These are phyloP conservation scores for Cytospora chrysosperma DNA, from an alignment of 2,329 filamentous ascomycete genomes.

Conservation along the genomic window DNA sequence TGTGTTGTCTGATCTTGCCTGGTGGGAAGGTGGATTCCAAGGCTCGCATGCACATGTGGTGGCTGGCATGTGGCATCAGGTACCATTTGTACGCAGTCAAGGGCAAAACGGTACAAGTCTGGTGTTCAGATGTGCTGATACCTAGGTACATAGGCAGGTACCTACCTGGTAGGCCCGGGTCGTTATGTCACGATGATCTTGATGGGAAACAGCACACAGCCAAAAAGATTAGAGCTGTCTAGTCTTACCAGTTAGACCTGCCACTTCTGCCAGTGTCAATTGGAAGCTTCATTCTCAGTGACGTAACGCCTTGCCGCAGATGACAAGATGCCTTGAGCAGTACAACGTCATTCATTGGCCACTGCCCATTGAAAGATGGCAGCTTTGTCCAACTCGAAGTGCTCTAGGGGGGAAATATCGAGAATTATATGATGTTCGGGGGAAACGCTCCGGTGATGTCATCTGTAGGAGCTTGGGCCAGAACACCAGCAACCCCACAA, in stretches of 20 bases:
- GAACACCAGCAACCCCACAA: slow-evolving; percentile 15
- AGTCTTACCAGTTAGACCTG: not conserved
- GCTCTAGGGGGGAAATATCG: too few relatives aligned
- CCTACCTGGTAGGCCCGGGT: not conserved
- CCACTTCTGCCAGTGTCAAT: not conserved
- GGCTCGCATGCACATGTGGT: too few relatives aligned
- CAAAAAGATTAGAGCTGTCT: not conserved
- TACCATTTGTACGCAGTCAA: not conserved
- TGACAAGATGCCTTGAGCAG: not conserved
- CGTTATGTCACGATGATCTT: slow-evolving; percentile 8
- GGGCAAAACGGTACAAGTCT: not conserved
- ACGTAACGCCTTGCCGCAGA: not conserved
- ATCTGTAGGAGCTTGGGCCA: slow-evolving; percentile 11
- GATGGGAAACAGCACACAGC: not conserved
- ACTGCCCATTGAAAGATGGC: not conserved
- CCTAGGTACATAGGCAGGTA: not conserved
- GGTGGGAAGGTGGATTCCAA: not conserved
- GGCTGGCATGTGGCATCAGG: not conserved
- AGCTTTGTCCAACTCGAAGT: not conserved
- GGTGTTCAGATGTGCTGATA: not conserved
- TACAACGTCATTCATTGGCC: not conserved
- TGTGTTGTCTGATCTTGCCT: not conserved
- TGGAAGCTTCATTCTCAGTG: not conserved
- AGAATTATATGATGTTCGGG: slow-evolving; percentile 5
- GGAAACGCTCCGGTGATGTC: slow-evolving; percentile 23